phyloP scores from a whole-genome alignment of 257 asterid genomes.

The Ocimum tenuiflorum region DNA sequence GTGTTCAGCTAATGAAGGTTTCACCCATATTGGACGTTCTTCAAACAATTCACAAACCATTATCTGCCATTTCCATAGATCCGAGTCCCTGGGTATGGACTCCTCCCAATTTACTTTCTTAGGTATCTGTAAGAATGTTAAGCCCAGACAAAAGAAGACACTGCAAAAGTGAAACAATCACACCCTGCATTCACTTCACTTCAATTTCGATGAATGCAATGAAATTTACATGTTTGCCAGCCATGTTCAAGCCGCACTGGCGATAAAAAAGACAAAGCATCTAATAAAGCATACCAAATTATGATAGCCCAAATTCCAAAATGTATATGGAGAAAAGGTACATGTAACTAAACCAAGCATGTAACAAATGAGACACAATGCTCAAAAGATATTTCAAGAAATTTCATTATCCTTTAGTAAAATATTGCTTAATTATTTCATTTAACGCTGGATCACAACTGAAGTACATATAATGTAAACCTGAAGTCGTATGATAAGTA shows the following conservation, averaged over 20 bases:
- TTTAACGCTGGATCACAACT: background rate
- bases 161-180: constrained; percentile 3
- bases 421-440: background rate
- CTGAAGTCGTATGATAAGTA: background rate
- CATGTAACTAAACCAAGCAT: background rate
- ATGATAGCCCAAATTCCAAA: background rate
- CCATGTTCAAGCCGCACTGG: background rate
- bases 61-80: constrained; percentile 67
- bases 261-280: background rate
- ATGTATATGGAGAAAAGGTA: background rate
- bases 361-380: background rate
- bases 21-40: constrained; percentile 85
- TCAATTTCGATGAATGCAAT: background rate
- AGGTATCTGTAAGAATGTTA: constrained; percentile 83
- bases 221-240: background rate
- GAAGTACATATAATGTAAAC: no score
- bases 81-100: constrained; percentile 49
- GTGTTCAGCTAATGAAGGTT: constrained; percentile 56
- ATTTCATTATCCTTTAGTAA: background rate
- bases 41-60: constrained; percentile 71
- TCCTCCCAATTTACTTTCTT: constrained; percentile 89
- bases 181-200: background rate
- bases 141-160: constrained; percentile 41
- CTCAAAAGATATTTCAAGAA: background rate
- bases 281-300: background rate